Evolutionary conservation across 441 rosid species (phyloP).

Genomic region (Adansonia madagascariensis): DNA sequence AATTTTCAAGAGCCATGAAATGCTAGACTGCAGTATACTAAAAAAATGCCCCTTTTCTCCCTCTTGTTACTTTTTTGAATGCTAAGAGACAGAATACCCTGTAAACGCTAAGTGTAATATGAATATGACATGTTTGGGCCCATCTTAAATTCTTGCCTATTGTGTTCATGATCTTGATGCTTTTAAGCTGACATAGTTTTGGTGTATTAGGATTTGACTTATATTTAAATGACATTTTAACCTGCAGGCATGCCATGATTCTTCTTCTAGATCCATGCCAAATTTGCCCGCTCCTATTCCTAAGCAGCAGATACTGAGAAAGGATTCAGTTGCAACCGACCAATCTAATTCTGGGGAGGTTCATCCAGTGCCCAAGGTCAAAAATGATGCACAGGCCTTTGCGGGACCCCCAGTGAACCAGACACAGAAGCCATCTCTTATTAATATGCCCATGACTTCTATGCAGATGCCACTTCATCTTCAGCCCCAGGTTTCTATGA

Average conservation of each 20-base stretch:
- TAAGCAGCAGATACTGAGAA: constrained; percentile 56
- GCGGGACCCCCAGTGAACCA: constrained; percentile 51
- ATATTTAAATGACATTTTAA: constrained; percentile 22
- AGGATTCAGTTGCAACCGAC: constrained; percentile 49
- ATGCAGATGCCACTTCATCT: constrained; percentile 72
- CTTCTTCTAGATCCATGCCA: constrained; percentile 51
- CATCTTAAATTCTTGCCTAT: constrained; percentile 15
- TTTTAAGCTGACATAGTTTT: constrained; percentile 15
- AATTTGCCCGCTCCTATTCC: constrained; percentile 63
- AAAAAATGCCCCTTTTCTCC: neutral
- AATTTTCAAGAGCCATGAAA: constrained; percentile 22
- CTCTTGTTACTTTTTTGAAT: constrained; percentile 10
- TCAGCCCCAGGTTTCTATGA: constrained; percentile 68
- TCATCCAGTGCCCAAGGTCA: constrained; percentile 52
- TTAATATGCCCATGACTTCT: constrained; percentile 61
- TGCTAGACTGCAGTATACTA: neutral
- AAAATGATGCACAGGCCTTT: constrained; percentile 59
- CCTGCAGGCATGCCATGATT: constrained; percentile 72
- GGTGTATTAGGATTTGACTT: constrained; percentile 13
- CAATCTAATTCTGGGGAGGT: constrained; percentile 54
- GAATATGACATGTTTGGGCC: constrained; percentile 9
- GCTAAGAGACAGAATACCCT: neutral
- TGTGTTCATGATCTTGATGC: constrained; percentile 13
- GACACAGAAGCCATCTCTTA: constrained; percentile 61
- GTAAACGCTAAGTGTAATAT: constrained; percentile 10